phyloP scores from a whole-genome alignment of 306 rosid genomes.

The Cicer chorassanicum region DNA sequence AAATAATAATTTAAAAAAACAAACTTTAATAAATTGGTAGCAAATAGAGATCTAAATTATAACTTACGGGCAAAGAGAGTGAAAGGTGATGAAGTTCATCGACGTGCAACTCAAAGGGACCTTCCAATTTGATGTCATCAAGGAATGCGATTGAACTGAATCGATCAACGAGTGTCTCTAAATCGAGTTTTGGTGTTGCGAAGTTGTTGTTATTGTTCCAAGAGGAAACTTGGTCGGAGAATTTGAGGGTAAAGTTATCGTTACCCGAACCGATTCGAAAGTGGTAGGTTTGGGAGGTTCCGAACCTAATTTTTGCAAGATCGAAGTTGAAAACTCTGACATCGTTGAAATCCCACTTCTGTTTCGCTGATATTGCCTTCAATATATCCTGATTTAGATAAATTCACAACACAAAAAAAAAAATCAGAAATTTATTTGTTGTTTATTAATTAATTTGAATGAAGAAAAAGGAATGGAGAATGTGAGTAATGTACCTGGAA shows the following conservation, averaged over 20 bases:
- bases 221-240: conserved; percentile 61
- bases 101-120: conserved; percentile 74
- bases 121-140: conserved; percentile 64
- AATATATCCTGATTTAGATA: conserved; percentile 62
- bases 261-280: conserved; percentile 66
- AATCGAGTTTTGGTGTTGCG: conserved; percentile 50
- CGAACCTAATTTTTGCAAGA: conserved; percentile 60
- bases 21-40: neutral
- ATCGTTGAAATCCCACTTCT: conserved; percentile 64
- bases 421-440: neutral
- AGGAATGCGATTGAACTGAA: conserved; percentile 58
- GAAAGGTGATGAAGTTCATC: conserved; percentile 52
- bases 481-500: conserved; percentile 56
- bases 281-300: conserved; percentile 54
- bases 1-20: neutral
- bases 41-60: conserved; percentile 27
- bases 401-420: neutral
- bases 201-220: conserved; percentile 59
- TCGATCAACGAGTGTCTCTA: conserved; percentile 57
- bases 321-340: conserved; percentile 60
- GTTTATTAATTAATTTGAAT: too few species aligned
- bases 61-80: conserved; percentile 67
- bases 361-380: conserved; percentile 65
- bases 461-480: neutral
- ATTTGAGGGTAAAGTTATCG: conserved; percentile 53